Conservation (phyloP, 2,329 filamentous ascomycete genomes). For the Fusarium sp. region DNA sequence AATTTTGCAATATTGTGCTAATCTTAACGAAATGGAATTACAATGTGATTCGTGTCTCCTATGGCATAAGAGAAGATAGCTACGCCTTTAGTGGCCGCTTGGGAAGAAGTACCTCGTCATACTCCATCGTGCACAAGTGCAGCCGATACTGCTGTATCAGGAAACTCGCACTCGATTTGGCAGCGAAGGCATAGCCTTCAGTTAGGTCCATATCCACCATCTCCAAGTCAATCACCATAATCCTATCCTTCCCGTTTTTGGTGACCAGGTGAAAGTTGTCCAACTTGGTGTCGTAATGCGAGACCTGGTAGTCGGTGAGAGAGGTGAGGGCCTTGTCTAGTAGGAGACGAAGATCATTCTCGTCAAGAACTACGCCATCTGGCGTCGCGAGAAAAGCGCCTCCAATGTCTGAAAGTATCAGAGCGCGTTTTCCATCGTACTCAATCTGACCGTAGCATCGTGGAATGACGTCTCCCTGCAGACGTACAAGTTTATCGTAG, state of each 20-base stretch:
- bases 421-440: constrained; percentile 31
- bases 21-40: too few relatives aligned
- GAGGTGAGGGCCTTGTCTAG: constrained; percentile 10
- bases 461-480: constrained; percentile 42
- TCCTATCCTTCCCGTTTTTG: constrained; percentile 14
- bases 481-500: constrained; percentile 30
- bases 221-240: constrained; percentile 39
- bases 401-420: constrained; percentile 43
- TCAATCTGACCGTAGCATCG: constrained; percentile 34
- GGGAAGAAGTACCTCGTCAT: neutral
- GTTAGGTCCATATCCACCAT: constrained; percentile 12
- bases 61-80: neutral
- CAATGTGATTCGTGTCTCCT: too few relatives aligned
- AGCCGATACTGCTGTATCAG: neutral
- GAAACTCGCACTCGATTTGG: too few relatives aligned
- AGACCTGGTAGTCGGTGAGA: constrained; percentile 27
- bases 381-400: constrained; percentile 33
- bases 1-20: too few relatives aligned
- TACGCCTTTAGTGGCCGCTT: constrained; percentile 47
- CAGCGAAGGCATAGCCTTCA: neutral
- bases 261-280: constrained; percentile 40
- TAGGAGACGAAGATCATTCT: constrained; percentile 5
- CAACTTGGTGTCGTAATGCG: constrained; percentile 38
- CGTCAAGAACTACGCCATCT: constrained; percentile 32
- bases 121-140: neutral